Percentiles rank a stretch among this genome's conserved stretches.
Conservation (phyloP, 257 asterid species). For the Echium plantagineum region DNA sequence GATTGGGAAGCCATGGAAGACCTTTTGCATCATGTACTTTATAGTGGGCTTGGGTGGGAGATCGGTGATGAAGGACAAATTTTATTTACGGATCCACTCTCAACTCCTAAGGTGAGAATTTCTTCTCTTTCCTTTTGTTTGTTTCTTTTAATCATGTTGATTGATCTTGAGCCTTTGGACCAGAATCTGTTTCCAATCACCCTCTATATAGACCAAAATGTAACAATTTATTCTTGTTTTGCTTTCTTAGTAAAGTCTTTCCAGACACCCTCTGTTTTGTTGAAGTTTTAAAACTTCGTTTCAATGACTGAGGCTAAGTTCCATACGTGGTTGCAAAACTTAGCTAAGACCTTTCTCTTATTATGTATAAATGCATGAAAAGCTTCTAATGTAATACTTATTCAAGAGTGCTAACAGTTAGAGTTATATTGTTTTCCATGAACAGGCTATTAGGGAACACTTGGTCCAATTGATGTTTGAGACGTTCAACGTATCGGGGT, state of each 20-base stretch:
- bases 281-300: no score
- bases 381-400: not conserved
- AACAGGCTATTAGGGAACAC: constrained; percentile 81
- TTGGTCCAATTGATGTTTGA: constrained; percentile 96
- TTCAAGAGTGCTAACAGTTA: not conserved
- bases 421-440: constrained; percentile 3
- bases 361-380: not conserved
- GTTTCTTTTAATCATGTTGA: not conserved
- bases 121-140: not conserved
- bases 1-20: constrained; percentile 99
- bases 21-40: constrained; percentile 63
- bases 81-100: constrained; percentile 85
- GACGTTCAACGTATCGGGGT: constrained; percentile 80
- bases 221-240: not conserved
- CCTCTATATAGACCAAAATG: not conserved
- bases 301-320: no score
- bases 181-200: no score
- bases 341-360: not conserved
- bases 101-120: constrained; percentile 70
- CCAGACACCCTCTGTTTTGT: no score
- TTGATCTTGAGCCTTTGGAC: no score
- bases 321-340: not conserved
- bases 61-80: constrained; percentile 95
- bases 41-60: constrained; percentile 89
- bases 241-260: not conserved